phyloP scores from a whole-genome alignment of 2,329 filamentous ascomycete genomes.

The Cryphonectria parasitica region DNA sequence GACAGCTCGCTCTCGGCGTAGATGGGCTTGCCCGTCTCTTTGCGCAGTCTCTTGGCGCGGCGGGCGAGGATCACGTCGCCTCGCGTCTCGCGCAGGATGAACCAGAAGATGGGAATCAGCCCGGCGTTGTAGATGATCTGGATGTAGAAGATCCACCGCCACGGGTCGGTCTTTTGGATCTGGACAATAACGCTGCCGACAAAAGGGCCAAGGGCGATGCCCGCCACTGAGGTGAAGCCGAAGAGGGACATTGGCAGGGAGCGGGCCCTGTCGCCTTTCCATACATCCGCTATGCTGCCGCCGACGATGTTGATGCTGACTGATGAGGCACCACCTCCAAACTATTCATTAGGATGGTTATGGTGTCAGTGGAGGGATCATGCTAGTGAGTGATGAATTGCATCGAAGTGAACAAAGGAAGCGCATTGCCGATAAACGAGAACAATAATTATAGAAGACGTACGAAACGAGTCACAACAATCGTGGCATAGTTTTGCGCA shows the following conservation, averaged over 20 bases:
- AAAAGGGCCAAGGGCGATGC: constrained; percentile 25
- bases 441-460: no score
- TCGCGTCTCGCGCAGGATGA: constrained; percentile 70
- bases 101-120: constrained; percentile 55
- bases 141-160: constrained; percentile 66
- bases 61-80: constrained; percentile 66
- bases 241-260: constrained; percentile 26
- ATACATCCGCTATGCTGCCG: constrained; percentile 26
- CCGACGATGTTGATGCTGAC: constrained; percentile 26
- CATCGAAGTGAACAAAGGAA: no score
- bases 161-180: constrained; percentile 17
- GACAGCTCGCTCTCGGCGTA: constrained; percentile 25
- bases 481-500: constrained; percentile 24
- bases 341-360: constrained; percentile 8
- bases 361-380: not conserved
- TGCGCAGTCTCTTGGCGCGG: constrained; percentile 63
- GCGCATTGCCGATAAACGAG: no score
- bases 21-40: constrained; percentile 30
- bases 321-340: constrained; percentile 25
- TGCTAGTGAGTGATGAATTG: no score
- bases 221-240: constrained; percentile 26
- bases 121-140: constrained; percentile 43
- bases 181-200: constrained; percentile 25
- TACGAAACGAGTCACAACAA: constrained; percentile 25
- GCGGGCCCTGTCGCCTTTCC: constrained; percentile 26